Evolutionary conservation across 768 basidiomycete species (phyloP).

Genomic region (Macrolepiota fuliginosa): DNA sequence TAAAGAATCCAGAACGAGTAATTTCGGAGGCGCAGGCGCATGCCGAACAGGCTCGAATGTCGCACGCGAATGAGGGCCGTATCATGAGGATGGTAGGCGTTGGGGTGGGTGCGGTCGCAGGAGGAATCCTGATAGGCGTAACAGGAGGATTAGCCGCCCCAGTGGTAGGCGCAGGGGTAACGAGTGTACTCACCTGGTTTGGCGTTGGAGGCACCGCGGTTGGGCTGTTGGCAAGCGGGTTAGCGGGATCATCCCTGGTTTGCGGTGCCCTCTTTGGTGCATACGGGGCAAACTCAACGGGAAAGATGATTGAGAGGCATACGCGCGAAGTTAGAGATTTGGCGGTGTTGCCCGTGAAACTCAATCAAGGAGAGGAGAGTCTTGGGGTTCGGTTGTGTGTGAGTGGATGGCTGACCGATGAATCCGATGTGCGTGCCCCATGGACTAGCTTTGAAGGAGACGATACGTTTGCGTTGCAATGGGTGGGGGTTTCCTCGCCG

Average conservation of each 20-base stretch:
- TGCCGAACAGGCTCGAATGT: constrained; percentile 33
- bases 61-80: constrained; percentile 40
- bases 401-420: constrained; percentile 49
- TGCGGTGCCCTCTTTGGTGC: constrained; percentile 59
- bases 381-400: constrained; percentile 52
- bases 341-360: constrained; percentile 45
- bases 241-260: constrained; percentile 53
- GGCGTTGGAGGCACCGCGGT: constrained; percentile 53
- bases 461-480: constrained; percentile 56
- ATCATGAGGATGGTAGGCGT: constrained; percentile 45
- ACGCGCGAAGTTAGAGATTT: constrained; percentile 53
- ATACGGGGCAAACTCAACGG: constrained; percentile 50
- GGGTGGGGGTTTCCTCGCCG: constrained; percentile 34
- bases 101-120: constrained; percentile 50
- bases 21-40: constrained; percentile 42
- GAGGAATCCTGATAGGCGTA: constrained; percentile 52
- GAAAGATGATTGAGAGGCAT: constrained; percentile 47
- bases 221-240: constrained; percentile 48
- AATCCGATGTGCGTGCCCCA: constrained; percentile 46
- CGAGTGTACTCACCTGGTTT: constrained; percentile 45
- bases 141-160: constrained; percentile 62
- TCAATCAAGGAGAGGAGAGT: constrained; percentile 35
- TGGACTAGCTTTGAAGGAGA: constrained; percentile 51
- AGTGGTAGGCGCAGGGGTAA: constrained; percentile 52
- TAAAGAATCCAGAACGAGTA: constrained; percentile 47